Percentiles rank a stretch among this genome's conserved stretches.
Conservation (phyloP, 345 rosid genomes). For the Citrus sp. region DNA sequence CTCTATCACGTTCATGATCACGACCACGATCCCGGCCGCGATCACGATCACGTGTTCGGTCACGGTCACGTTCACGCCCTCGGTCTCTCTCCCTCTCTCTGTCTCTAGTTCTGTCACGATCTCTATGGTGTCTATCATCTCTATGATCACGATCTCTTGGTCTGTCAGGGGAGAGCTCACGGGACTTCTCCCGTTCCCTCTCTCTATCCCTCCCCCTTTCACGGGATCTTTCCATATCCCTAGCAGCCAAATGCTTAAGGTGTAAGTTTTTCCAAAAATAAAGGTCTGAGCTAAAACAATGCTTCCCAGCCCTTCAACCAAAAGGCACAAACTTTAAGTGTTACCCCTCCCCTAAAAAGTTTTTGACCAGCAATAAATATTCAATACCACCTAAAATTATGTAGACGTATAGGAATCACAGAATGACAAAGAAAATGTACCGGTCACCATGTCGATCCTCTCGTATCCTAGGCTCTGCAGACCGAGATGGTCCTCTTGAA, state of each 20-base stretch:
- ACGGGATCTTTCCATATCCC: slow-evolving; percentile 65
- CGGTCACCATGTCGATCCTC: slow-evolving; percentile 67
- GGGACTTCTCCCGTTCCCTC: slow-evolving; percentile 71
- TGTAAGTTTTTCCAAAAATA: not conserved
- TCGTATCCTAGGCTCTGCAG: slow-evolving; percentile 81
- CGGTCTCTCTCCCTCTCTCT: slow-evolving; percentile 50
- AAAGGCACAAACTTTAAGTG: not conserved
- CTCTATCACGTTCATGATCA: slow-evolving; percentile 48
- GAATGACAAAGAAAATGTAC: slow-evolving; percentile 30
- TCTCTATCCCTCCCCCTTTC: slow-evolving; percentile 80
- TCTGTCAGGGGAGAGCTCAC: slow-evolving; percentile 67
- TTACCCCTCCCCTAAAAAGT: not conserved
- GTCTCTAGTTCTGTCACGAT: slow-evolving; percentile 70
- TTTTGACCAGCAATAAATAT: not conserved
- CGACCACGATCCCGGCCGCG: slow-evolving; percentile 42
- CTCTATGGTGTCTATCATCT: slow-evolving; percentile 83
- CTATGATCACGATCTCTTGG: slow-evolving; percentile 79
- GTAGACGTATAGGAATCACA: not conserved
- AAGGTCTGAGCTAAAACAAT: not conserved
- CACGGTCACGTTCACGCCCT: slow-evolving; percentile 60
- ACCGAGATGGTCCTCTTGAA: slow-evolving; percentile 51
- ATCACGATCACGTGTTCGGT: slow-evolving; percentile 29
- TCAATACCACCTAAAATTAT: not conserved
- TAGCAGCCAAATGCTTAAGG: slow-evolving; percentile 9
- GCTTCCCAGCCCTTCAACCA: not conserved